Base-by-base conservation (phyloP, 495 filamentous ascomycete species). In the Sabuloglossum arenarium region DNA sequence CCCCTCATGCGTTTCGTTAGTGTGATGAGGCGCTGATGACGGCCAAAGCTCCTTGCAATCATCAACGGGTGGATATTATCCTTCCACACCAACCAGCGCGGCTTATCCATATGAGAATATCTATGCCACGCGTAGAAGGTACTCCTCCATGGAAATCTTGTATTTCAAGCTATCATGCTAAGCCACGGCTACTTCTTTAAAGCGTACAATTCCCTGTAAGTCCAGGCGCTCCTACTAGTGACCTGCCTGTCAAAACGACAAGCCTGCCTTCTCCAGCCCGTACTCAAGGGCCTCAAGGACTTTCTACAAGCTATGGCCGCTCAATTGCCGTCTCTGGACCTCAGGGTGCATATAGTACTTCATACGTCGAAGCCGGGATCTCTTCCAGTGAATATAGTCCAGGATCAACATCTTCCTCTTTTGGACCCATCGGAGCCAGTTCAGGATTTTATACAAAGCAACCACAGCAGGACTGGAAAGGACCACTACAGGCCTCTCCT, bases 151-250 rank as follows among this genome's bases (percentile, higher is more conserved):
- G 24, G 24, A 27, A 51, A 2, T 51, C 47, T 1, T 30, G 47
- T 51, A 9, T 30, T 30, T 51, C 23, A 51, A 5, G 28, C 39
- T 51, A 28, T 23, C 6, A 30, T 51, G 47, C 47, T 51, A 51
- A 51, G 28, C 28, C 28, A 51, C 47, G 14, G 23, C 47, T 4
- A 51, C 12, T 29, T 51, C 47, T 51, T 51, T 51, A 2, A 51
- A 51, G 47, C 28, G 47, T 30, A 29, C 47, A 51, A 51, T 27
- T 30, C 24, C 47, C 47, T 51, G 47, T 51, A 51, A 51, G 47
- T 51, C 28, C 47, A 23, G 28, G 47, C 47, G 28, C 28, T 28
- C 47, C 47, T 51, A n/a, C 11, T 28, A 23, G 14, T 51, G 25
- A 28, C 16, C 47, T 21, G 47, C 23, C 23, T 6, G 47, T 11